Percentiles rank a stretch among this genome's conserved stretches.
Conservation (phyloP, 805 yeast genomes). For the Metschnikowia chrysomelidarum region DNA sequence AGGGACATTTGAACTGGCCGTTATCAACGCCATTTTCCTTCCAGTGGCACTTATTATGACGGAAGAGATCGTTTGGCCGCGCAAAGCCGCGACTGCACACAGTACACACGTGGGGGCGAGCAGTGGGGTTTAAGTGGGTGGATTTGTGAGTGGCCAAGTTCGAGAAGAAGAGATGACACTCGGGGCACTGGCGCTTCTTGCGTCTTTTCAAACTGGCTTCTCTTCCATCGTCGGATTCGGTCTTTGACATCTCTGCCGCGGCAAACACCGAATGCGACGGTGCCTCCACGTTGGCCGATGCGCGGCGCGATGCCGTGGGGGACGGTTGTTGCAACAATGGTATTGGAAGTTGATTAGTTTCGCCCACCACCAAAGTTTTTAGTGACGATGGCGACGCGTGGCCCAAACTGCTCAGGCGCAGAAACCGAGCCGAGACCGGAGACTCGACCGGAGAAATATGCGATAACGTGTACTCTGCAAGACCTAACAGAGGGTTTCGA, state of each 20-base stretch:
- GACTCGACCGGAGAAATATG: not conserved
- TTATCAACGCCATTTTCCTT: slow-evolving; percentile 67
- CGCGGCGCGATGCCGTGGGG: slow-evolving; percentile 7
- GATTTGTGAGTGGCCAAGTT: slow-evolving; percentile 83
- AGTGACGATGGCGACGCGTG: no score
- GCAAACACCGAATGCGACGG: slow-evolving; percentile 1
- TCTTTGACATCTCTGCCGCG: slow-evolving; percentile 3
- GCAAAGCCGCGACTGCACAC: slow-evolving; percentile 84
- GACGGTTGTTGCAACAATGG: slow-evolving; percentile 8
- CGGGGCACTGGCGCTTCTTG: slow-evolving; percentile 70
- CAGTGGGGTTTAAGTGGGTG: slow-evolving; percentile 68
- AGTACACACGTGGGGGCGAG: slow-evolving; percentile 75
- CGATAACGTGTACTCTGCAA: slow-evolving; percentile 1
- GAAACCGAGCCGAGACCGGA: not conserved
- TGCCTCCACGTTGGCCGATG: slow-evolving; percentile 4
- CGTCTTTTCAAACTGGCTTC: slow-evolving; percentile 47
- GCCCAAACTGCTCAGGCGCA: not conserved
- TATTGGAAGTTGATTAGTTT: not conserved
- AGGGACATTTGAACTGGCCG: slow-evolving; percentile 80
- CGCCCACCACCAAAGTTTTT: no score
- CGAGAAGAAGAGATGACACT: slow-evolving; percentile 64
- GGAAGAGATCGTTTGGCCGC: slow-evolving; percentile 77
- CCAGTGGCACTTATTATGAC: slow-evolving; percentile 86
- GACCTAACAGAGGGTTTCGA: not conserved
- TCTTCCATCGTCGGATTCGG: slow-evolving; percentile 22